Evolutionary conservation across 257 asterid species (phyloP), one percentile per base, ranked within the genome.

Genomic region (Solanum appendiculatum): DNA sequence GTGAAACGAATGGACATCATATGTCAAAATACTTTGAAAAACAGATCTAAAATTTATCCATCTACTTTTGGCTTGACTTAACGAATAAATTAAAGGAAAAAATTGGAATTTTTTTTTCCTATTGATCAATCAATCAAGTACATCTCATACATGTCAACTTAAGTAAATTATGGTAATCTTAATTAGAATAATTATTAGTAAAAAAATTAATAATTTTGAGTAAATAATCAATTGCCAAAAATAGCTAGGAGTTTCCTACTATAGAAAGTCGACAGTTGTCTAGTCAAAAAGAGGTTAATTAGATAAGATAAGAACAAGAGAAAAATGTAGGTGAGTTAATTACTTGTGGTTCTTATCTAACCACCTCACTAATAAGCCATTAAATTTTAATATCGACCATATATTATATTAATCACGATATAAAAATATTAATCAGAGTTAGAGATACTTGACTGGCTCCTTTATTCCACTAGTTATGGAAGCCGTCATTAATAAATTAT

Each of bases 331-430:
- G 60, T 85, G 84, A 68, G 68, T 60, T 66, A 68, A 2, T 68
- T 84, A 34, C 78, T 90, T 88, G 92, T 90, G 97, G 94, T 87
- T 87, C 92, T 91, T 90, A 91, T 92, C 93, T 70, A 86, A 73
- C 91, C 94, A 92, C 92, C 86, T 90, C 93, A 89, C 18, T 2
- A 75, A 16, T 85, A 90, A 82, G 34, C 88, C 83, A 86, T 78
- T 82, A 68, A 69, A 66, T 86, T 80, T 74, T 34, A 87, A 87
- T 87, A 83, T 40, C 40, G 0, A 64, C 86, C 31, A 7, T 25
- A 39, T 39, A 39, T 37, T 42, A 60, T 64, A 60, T 40, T 64
- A 64, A 84, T 84, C 25, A 73, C 5, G 10, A 73, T 37, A 36
- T 36, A 36, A 36, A 73, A 36, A 21, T 36, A 72, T 72, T 72